Conservation (phyloP, 2,329 filamentous ascomycete species). For the Calonectria pteridis region DNA sequence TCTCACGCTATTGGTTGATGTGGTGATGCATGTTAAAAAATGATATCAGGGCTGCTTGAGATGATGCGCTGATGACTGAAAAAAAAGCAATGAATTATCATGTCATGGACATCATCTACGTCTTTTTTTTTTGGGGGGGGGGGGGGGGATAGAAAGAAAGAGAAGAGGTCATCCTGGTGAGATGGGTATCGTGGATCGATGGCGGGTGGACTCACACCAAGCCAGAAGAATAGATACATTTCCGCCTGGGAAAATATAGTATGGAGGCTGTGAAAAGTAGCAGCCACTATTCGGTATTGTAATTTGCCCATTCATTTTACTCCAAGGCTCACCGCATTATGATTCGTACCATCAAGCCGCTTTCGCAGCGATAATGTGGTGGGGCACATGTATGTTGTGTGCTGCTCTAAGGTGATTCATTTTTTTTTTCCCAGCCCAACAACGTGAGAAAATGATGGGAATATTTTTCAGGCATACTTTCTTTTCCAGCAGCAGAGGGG, state of each 20-base stretch:
- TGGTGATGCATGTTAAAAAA: neutral
- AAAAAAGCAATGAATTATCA: neutral
- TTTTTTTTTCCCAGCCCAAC: neutral
- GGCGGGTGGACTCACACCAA: neutral
- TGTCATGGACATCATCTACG: no score
- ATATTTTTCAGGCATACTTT: neutral
- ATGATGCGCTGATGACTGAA: neutral
- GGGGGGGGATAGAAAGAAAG: no score
- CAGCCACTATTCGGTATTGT: neutral
- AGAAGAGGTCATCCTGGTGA: neutral
- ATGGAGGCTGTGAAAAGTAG: neutral
- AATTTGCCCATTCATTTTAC: neutral
- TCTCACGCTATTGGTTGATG: conserved; percentile 4
- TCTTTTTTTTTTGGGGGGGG: neutral
- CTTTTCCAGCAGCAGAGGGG: neutral
- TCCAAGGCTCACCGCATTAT: neutral
- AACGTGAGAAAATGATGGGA: neutral
- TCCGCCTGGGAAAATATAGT: neutral
- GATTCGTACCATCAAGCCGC: neutral
- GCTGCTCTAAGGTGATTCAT: neutral
- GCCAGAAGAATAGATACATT: neutral
- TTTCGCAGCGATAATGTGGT: neutral
- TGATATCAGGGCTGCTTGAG: neutral
- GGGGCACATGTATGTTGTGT: neutral
- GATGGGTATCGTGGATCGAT: neutral